Conservation (phyloP, 1,284 basidiomycete species). For the Irpex rosettiformis region DNA sequence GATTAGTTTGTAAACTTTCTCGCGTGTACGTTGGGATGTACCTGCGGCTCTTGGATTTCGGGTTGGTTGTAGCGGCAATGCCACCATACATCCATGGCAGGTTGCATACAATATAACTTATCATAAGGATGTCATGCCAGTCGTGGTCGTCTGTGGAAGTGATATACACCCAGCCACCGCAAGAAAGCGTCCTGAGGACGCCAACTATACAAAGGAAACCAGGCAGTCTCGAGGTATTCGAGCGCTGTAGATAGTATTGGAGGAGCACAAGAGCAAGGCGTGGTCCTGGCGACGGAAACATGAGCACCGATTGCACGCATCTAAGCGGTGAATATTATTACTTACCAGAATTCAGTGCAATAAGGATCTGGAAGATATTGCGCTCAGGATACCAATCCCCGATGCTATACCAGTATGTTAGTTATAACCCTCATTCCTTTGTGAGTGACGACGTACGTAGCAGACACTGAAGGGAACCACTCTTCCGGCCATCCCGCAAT, state of each 20-base stretch:
- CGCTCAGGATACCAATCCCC: conserved; percentile 93
- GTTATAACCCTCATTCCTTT: neutral
- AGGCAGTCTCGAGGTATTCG: conserved; percentile 43
- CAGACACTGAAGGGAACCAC: conserved; percentile 92
- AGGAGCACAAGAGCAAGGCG: conserved; percentile 76
- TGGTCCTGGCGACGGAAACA: conserved; percentile 47
- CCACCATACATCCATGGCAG: conserved; percentile 87
- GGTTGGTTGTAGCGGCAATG: conserved; percentile 48
- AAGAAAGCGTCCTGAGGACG: conserved; percentile 75
- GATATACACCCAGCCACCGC: conserved; percentile 92
- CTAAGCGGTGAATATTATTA: conserved; percentile 6
- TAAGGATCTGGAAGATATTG: conserved; percentile 87
- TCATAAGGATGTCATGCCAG: conserved; percentile 88
- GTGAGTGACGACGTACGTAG: conserved; percentile 62
- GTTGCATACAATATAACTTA: conserved; percentile 77
- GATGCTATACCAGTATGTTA: conserved; percentile 47
- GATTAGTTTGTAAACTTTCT: neutral
- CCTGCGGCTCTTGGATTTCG: conserved; percentile 47
- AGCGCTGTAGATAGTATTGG: conserved; percentile 64
- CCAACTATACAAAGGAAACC: conserved; percentile 62
- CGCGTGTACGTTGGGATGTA: conserved; percentile 27
- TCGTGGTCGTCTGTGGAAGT: conserved; percentile 82
- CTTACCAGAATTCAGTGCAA: conserved; percentile 79
- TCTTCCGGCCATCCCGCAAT: conserved; percentile 86
- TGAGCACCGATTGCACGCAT: conserved; percentile 2